Evolutionary conservation across 2,329 filamentous ascomycete genomes (phyloP).

Genomic region (Apiospora hydei): DNA sequence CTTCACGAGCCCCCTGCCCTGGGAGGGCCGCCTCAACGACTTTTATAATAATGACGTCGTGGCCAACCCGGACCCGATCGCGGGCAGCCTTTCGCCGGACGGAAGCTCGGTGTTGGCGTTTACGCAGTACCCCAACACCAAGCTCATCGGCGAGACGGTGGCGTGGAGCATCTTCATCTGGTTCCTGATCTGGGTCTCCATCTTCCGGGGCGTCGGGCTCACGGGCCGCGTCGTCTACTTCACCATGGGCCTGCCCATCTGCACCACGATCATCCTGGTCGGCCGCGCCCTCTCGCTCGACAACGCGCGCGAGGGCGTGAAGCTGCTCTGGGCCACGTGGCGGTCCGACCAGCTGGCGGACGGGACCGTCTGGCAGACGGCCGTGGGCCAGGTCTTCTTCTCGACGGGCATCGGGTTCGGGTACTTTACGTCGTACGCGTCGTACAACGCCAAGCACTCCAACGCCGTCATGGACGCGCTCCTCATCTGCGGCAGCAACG

Average conservation of each 20-base stretch:
- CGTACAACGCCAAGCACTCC: slow-evolving; percentile 63
- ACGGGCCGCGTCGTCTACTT: slow-evolving; percentile 67
- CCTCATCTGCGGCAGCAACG: slow-evolving; percentile 62
- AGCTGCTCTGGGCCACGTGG: slow-evolving; percentile 55
- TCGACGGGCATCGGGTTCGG: slow-evolving; percentile 66
- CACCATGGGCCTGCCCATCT: slow-evolving; percentile 67
- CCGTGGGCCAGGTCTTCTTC: slow-evolving; percentile 66
- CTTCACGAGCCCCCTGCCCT: slow-evolving; percentile 62
- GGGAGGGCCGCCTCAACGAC: slow-evolving; percentile 56
- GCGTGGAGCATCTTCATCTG: slow-evolving; percentile 66
- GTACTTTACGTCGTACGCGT: slow-evolving; percentile 65
- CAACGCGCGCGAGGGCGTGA: slow-evolving; percentile 60
- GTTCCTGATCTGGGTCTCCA: slow-evolving; percentile 66
- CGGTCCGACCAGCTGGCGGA: slow-evolving; percentile 56
- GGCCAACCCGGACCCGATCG: slow-evolving; percentile 51
- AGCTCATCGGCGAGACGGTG: slow-evolving; percentile 61
- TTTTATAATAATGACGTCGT: slow-evolving; percentile 61
- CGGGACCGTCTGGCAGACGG: slow-evolving; percentile 65
- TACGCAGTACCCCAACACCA: slow-evolving; percentile 53
- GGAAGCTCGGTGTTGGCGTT: slow-evolving; percentile 52
- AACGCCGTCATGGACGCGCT: slow-evolving; percentile 67
- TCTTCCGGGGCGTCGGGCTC: slow-evolving; percentile 64
- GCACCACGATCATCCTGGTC: slow-evolving; percentile 63
- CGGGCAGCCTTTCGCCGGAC: slow-evolving; percentile 44
- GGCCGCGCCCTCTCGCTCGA: slow-evolving; percentile 60